Conservation (phyloP, 805 yeast genomes). For the Naumovozyma castellii region DNA sequence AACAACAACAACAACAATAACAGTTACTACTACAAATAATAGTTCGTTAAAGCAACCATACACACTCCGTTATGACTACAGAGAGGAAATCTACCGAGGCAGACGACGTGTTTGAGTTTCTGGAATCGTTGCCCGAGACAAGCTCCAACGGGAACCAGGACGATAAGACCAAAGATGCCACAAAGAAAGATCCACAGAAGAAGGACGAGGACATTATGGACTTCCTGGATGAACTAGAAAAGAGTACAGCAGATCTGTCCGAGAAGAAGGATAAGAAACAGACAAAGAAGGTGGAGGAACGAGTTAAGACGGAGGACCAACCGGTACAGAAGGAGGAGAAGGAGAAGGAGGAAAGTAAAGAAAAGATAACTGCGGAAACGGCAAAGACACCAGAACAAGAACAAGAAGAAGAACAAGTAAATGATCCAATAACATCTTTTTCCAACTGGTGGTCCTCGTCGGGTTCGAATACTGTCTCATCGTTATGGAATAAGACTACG, state of each 20-base stretch:
- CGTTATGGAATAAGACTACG: conserved; percentile 57
- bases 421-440: conserved; percentile 57
- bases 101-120: conserved; percentile 70
- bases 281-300: conserved; percentile 5
- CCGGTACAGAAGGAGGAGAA: conserved; percentile 4
- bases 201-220: conserved; percentile 33
- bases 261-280: conserved; percentile 19
- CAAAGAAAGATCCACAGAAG: conserved; percentile 25
- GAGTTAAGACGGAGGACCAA: not conserved
- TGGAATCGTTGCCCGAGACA: conserved; percentile 65
- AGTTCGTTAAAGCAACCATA: too few relatives aligned
- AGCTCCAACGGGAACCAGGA: conserved; percentile 11
- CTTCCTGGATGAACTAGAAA: conserved; percentile 58
- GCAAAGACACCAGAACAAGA: conserved; percentile 15
- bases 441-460: conserved; percentile 69
- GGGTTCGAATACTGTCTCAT: conserved; percentile 56
- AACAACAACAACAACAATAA: not conserved
- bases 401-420: conserved; percentile 20
- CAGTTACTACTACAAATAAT: too few relatives aligned
- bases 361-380: conserved; percentile 14
- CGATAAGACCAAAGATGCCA: conserved; percentile 29
- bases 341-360: conserved; percentile 9
- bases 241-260: conserved; percentile 37
- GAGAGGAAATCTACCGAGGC: conserved; percentile 39
- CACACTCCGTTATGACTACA: too few relatives aligned